Base-by-base conservation (phyloP, 176 grass and related monocot species). In the Phoenix dactylifera region DNA sequence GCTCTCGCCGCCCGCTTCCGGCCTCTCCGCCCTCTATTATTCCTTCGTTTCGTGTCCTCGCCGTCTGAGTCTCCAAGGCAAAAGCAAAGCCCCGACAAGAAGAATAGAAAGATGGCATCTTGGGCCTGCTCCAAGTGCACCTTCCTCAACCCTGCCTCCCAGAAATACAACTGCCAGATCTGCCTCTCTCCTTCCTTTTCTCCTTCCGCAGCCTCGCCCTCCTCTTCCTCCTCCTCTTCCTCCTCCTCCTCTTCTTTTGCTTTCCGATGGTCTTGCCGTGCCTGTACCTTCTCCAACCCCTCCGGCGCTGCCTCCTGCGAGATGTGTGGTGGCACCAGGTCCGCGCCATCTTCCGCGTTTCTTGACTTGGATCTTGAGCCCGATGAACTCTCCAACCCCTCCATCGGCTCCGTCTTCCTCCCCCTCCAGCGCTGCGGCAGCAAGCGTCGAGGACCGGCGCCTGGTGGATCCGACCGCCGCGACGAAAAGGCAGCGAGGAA, bases 91-190 rank as follows among this genome's bases (percentile, higher is more conserved):
- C 0, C 9, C 35, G 35, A 9, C 35, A 2, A 44, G 35, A 0
- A 12, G 10, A 44, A 44, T 30, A 44, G 35, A 44, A 44, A 44
- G 10, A 44, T 44, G 35, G 35, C 65, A 5, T 64, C 24, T 23
- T 89, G 89, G 85, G 0, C 23, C 58, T 89, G 89, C 62, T 30
- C 19, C 55, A 5, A 19, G 15, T 95, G 85, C 82, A 75, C 73
- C 52, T 49, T 76, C 12, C 2, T 54, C 14, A 95, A 95, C 52
- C 23, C 76, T 49, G 6, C 23, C 22, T 18, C 51, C 19, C 39
- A 55, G 52, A 76, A 72, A n/a, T 70, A 62, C 52, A 57, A 2
- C 29, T 89, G 89, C 76, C 17, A 17, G 24, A 4, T 64, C 7
- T 95, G 89, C 73, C 18, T 58, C 15, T 23, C 73, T 52, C 2